Base-by-base conservation (phyloP, 306 rosid species). In the Quercus aquifolioides region DNA sequence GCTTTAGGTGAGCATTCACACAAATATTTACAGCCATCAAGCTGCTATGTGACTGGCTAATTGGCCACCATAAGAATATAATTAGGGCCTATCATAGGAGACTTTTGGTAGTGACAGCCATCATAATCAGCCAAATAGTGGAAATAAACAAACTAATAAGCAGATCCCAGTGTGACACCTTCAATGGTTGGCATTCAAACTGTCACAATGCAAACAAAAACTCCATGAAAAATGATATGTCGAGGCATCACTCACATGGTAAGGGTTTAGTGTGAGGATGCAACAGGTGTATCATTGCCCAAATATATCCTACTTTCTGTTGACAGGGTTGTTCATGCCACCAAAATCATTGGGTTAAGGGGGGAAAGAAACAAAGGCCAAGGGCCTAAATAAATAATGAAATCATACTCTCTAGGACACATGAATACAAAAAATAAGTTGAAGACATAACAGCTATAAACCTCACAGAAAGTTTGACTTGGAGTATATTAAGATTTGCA, bases 1-100 rank as follows among this genome's bases (percentile, higher is more conserved):
- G 74, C 74, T 92, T 74, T 89, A 14, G 91, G 93, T 90, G 82
- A 81, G 92, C 91, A 83, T 78, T 85, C 91, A 88, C 81, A 83
- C 81, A 85, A 25, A 75, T 41, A 75, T 77, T 10, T 76, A 74
- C 75, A 81, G 88, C 85, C 80, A 84, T 69, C 68, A 72, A 51
- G 81, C 89, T n/a, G 81, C 83, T 6, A 81, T 71, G 83, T 82
- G 85, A 87, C 78, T 83, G 88, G 92, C 95, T 87, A 84, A 92
- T 89, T 86, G 74, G 92, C 86, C 85, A 86, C 94, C 91, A 21
- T 38, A 56, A 13, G 5, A 10, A 41, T 41, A 41, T 41, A 49
- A 12, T 59, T 59, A 59, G 13, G 18, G 65, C 30, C 17, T 49
- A 49, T 49, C 17, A 49, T 3, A 49, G 17, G 5, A 58, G 4